phyloP scores from a whole-genome alignment of 2,329 filamentous ascomycete genomes.

The Chaetoscypha palmicola region DNA sequence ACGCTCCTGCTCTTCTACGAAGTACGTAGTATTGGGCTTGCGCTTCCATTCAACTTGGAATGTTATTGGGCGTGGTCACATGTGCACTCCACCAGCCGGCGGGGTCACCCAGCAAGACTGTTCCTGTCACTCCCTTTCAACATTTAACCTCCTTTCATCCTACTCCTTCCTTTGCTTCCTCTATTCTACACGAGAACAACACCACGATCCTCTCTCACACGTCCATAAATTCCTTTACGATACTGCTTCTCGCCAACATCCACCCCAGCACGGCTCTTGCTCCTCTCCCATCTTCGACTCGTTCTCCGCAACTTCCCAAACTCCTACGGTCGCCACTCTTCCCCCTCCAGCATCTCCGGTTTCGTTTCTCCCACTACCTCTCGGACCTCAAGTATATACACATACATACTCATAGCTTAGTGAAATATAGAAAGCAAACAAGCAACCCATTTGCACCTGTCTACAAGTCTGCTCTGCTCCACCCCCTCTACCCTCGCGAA shows the following conservation, averaged over 20 bases:
- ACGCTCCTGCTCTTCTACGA: no score
- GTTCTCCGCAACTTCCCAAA: slow-evolving; percentile 5
- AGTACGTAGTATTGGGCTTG: no score
- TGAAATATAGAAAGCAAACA: slow-evolving; percentile 44
- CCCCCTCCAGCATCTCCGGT: slow-evolving; percentile 13
- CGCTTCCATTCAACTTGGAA: no score
- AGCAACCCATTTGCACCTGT: slow-evolving; percentile 26
- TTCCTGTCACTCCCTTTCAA: background rate
- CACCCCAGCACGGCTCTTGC: background rate
- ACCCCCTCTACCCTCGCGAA: slow-evolving; percentile 15
- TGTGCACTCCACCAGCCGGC: no score
- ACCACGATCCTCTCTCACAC: no score
- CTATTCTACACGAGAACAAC: background rate
- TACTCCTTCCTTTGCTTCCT: background rate
- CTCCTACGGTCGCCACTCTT: slow-evolving; percentile 10
- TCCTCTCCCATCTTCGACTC: background rate
- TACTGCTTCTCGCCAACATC: background rate
- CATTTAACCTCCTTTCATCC: no score
- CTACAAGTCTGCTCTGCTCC: slow-evolving; percentile 30
- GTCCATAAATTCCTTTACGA: background rate
- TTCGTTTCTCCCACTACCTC: slow-evolving; percentile 23
- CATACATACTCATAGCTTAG: slow-evolving; percentile 36
- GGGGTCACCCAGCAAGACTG: background rate
- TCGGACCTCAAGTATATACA: slow-evolving; percentile 34
- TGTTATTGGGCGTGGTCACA: no score